Conservation (phyloP, 2,329 filamentous ascomycete genomes). For the Lecanicillium sp. region DNA sequence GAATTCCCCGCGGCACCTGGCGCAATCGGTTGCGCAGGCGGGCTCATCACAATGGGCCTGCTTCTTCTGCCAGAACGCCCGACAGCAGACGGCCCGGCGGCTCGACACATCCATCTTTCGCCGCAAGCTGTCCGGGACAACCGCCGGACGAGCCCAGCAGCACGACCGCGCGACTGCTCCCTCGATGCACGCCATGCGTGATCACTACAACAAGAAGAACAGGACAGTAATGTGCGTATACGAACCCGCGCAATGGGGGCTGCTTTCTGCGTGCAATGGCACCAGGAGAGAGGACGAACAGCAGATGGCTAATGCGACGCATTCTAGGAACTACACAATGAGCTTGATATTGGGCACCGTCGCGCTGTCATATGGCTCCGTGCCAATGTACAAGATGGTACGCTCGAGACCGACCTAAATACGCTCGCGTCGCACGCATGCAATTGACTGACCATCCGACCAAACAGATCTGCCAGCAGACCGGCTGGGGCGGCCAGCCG, state of each 20-base stretch:
- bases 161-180: conserved; percentile 21
- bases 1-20: conserved; percentile 34
- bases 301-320: no score
- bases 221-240: conserved; percentile 44
- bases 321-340: conserved; percentile 66
- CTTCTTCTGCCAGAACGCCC: conserved; percentile 31
- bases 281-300: no score
- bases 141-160: conserved; percentile 20
- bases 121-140: conserved; percentile 28
- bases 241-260: conserved; percentile 8
- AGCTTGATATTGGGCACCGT: conserved; percentile 75
- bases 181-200: conserved; percentile 58
- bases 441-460: conserved; percentile 2
- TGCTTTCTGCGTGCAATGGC: conserved; percentile 16
- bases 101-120: conserved; percentile 20
- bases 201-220: conserved; percentile 62
- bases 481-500: conserved; percentile 88
- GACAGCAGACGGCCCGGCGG: conserved; percentile 22
- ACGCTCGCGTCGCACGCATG: neutral
- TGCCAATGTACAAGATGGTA: conserved; percentile 85
- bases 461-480: conserved; percentile 70
- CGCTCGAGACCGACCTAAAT: conserved; percentile 12
- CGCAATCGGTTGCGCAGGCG: conserved; percentile 25
- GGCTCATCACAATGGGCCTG: conserved; percentile 30
- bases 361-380: conserved; percentile 74